Evolutionary conservation across 192 early-diverging fungal species (phyloP), one percentile per base, ranked within the genome.

Genomic region (Diversispora eburnea): DNA sequence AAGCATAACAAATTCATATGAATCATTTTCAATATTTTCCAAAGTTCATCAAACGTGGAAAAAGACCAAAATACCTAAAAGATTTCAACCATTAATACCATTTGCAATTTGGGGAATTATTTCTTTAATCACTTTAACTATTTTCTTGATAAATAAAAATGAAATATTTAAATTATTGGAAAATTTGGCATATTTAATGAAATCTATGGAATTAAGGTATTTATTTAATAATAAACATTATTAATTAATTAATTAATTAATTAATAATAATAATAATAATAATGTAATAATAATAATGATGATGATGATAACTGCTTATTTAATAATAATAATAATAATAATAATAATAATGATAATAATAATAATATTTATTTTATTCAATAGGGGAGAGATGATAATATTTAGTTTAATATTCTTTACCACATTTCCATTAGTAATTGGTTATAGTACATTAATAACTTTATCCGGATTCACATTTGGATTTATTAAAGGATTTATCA

Each of bases 391-490:
- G 6, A 49, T 72, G 5, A 72, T 72, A 48, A 20, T 72, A 10
- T 72, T 33, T 46, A 22, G 15, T 25, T 15, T 72, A 60, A 72
- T 89, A 42, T 89, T 88, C 71, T 59, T 84, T 1, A 85, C 87
- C 5, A 88, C 87, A 12, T 91, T 92, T 65, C 91, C 91, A 41
- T 88, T 90, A 7, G 64, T 91, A 61, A 73, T 89, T 64, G 90
- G 90, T 10, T 91, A 90, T 70, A 82, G 85, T 66, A 89, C 89
- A 6, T 82, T 86, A 49, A 76, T 86, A 43, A 87, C 86, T 19
- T 74, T 91, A 72, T 80, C 86, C 15, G 90, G 90, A 6, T 92
- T 88, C 67, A 84, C 84, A 54, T 92, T 84, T 79, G 87, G 87
- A 33, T 88, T 92, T 76, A 33, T 76, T 3, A 49, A 68, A 22